Conservation (phyloP, 2,329 filamentous ascomycete genomes). For the Saccharata proteae region DNA sequence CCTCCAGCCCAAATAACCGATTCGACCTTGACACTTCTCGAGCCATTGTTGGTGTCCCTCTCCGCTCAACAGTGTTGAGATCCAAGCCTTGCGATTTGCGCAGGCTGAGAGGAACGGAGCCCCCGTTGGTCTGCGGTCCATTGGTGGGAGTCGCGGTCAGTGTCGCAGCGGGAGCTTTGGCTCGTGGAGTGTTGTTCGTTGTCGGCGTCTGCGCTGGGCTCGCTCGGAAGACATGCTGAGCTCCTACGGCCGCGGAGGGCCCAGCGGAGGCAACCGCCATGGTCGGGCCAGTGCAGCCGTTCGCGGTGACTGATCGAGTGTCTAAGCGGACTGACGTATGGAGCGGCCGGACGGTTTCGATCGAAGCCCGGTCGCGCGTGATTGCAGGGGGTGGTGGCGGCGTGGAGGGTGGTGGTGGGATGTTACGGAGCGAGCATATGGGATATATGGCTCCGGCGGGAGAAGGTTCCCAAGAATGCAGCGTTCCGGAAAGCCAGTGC, state of each 20-base stretch:
- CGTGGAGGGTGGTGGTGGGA: slow-evolving; percentile 3
- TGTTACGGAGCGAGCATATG: slow-evolving; percentile 8
- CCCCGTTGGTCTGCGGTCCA: slow-evolving; percentile 26
- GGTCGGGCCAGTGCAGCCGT: slow-evolving; percentile 9
- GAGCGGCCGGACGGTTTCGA: not conserved
- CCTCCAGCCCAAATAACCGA: slow-evolving; percentile 71
- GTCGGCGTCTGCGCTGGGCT: slow-evolving; percentile 15
- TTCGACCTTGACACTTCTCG: slow-evolving; percentile 66
- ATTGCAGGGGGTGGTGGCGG: not conserved
- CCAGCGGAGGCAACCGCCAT: slow-evolving; percentile 27
- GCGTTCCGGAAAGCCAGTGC: no score
- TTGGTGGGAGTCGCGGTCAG: no score
- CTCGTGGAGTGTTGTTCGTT: slow-evolving; percentile 5
- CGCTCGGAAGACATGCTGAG: slow-evolving; percentile 21
- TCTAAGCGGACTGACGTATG: no score
- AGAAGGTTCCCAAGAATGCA: no score
- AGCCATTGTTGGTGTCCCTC: slow-evolving; percentile 66
- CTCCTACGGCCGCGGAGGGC: slow-evolving; percentile 21
- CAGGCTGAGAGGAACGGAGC: slow-evolving; percentile 48
- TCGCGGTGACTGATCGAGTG: no score
- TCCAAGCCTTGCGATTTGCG: slow-evolving; percentile 61
- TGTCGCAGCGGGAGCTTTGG: no score
- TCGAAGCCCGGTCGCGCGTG: slow-evolving; percentile 2
- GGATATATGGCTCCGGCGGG: no score
- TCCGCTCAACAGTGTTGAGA: slow-evolving; percentile 78